phyloP scores from a whole-genome alignment of 2,329 filamentous ascomycete species.

The Colletotrichum sp. region DNA sequence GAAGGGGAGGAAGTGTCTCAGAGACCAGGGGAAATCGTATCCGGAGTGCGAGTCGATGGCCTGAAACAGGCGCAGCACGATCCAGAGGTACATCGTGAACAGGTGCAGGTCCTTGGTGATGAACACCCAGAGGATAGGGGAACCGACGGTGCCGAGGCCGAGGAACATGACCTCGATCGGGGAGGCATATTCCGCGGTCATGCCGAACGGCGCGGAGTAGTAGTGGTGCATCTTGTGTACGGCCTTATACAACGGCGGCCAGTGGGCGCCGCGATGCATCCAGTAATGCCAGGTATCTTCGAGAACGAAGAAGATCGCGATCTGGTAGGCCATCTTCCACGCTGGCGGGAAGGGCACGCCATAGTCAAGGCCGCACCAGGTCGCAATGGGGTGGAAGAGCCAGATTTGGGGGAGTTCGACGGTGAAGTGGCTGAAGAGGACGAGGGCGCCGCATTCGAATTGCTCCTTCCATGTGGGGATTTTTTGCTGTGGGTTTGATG shows the following conservation, averaged over 20 bases:
- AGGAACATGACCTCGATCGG: slow-evolving; percentile 97
- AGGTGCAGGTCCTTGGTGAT: slow-evolving; percentile 90
- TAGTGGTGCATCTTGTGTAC: slow-evolving; percentile 99
- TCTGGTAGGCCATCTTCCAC: slow-evolving; percentile 88
- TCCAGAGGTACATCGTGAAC: slow-evolving; percentile 98
- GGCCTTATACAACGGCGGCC: slow-evolving; percentile 91
- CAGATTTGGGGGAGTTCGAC: slow-evolving; percentile 98
- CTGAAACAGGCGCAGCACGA: slow-evolving; percentile 90
- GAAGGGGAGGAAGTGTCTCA: slow-evolving; percentile 95
- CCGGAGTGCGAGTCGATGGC: slow-evolving; percentile 97
- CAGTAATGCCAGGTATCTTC: slow-evolving; percentile 99
- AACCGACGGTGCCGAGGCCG: slow-evolving; percentile 82
- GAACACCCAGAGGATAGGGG: slow-evolving; percentile 82
- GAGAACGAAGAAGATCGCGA: slow-evolving; percentile 91
- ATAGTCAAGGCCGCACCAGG: slow-evolving; percentile 88
- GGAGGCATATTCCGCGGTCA: slow-evolving; percentile 96
- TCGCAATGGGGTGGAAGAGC: slow-evolving; percentile 97
- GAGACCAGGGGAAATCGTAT: slow-evolving; percentile 97
- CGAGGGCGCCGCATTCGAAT: slow-evolving; percentile 90
- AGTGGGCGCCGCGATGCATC: slow-evolving; percentile 91
- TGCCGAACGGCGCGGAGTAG: slow-evolving; percentile 97
- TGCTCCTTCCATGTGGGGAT: slow-evolving; percentile 90
- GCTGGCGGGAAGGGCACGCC: slow-evolving; percentile 86
- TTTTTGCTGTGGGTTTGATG: slow-evolving; percentile 59
- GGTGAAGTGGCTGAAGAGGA: slow-evolving; percentile 94